These are phyloP conservation scores for Botrytis squamosa DNA, from an alignment of 2,329 filamentous ascomycete species.

Conservation along the genomic window DNA sequence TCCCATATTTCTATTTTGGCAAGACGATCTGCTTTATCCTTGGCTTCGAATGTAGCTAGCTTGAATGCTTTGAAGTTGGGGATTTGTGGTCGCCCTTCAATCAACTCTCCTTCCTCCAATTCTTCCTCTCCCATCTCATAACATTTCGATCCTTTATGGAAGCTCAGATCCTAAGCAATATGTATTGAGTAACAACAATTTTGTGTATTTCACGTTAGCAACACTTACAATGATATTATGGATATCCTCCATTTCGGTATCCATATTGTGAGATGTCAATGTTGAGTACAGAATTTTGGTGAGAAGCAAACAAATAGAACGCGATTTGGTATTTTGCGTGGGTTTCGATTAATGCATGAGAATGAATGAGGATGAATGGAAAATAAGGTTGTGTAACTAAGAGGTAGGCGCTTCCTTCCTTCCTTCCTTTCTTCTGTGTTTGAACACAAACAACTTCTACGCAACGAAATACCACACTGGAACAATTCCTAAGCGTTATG, in stretches of 20 bases:
- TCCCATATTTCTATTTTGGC: neutral
- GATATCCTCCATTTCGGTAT: neutral
- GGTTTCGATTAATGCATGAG: neutral
- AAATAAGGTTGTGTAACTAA: no score
- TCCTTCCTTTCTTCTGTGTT: neutral
- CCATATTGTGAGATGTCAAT: neutral
- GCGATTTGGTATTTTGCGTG: neutral
- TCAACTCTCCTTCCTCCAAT: neutral
- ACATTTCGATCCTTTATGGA: accelerated
- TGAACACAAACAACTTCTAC: neutral
- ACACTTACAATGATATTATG: neutral
- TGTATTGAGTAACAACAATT: neutral
- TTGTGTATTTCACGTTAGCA: neutral
- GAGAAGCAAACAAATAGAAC: neutral
- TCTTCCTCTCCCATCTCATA: neutral
- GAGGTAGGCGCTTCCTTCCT: neutral
- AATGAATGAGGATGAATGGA: neutral
- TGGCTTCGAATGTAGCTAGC: neutral
- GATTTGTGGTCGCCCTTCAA: neutral
- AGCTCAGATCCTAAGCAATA: neutral
- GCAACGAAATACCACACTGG: neutral
- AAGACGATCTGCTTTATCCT: neutral
- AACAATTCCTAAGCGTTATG: accelerated
- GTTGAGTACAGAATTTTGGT: neutral
- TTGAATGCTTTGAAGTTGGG: neutral